phyloP scores from a whole-genome alignment of 176 grass and related monocot species.

The Triticum urartu region DNA sequence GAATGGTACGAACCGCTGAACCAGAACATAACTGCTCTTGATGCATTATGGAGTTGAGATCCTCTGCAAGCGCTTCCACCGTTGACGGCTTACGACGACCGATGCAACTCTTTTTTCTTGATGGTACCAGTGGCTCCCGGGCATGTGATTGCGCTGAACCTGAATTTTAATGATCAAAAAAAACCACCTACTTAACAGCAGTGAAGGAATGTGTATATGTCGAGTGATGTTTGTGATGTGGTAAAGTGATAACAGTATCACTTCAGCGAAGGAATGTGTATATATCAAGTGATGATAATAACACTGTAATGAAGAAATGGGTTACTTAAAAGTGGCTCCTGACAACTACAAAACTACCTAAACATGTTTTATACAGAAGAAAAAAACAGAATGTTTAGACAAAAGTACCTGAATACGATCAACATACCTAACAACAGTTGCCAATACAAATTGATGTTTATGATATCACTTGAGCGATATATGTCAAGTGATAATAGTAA shows the following conservation, averaged over 20 bases:
- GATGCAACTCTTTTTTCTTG: slow-evolving; percentile 65
- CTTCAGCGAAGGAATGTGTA: neutral
- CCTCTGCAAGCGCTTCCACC: slow-evolving; percentile 16
- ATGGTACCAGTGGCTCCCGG: slow-evolving; percentile 70
- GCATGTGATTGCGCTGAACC: slow-evolving; percentile 85
- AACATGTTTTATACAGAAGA: neutral
- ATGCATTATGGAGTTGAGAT: too few relatives aligned
- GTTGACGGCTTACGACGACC: slow-evolving; percentile 51
- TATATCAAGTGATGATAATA: neutral
- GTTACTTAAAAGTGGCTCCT: too few relatives aligned
- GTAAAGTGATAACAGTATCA: neutral
- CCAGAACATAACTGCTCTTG: too few relatives aligned
- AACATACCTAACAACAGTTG: slow-evolving; percentile 14
- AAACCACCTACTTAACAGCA: neutral
- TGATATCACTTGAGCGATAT: neutral
- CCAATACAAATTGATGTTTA: neutral
- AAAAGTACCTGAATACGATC: slow-evolving; percentile 40
- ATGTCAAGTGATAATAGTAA: neutral
- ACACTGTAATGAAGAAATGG: neutral
- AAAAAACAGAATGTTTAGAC: too few relatives aligned
- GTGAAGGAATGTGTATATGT: neutral
- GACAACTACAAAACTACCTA: neutral
- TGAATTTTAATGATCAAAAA: slow-evolving; percentile 36
- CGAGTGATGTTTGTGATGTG: neutral
- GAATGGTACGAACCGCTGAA: too few relatives aligned